These are phyloP conservation scores for Sphagnurus paluster DNA, from an alignment of 1,284 basidiomycete species.

Conservation along the genomic window DNA sequence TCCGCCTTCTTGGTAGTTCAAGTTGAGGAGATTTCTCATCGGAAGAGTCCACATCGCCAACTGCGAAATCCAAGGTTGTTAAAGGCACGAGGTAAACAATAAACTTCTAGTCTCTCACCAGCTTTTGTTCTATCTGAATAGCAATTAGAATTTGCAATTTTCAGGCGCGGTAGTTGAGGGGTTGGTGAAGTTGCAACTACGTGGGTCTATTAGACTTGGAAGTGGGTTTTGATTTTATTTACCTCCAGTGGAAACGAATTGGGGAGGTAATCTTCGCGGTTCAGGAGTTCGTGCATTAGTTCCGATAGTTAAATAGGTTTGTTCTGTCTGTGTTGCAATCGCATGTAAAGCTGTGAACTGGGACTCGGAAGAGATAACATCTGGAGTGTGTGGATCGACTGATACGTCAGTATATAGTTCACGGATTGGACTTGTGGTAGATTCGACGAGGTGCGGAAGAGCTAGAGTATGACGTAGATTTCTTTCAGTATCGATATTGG, in stretches of 20 bases:
- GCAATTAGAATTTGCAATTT: neutral
- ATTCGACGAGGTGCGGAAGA: neutral
- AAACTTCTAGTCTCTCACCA: neutral
- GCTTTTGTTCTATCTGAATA: slow-evolving; percentile 8
- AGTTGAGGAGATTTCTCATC: too few species aligned
- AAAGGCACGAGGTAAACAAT: too few species aligned
- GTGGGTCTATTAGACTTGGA: neutral
- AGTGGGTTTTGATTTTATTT: too few species aligned
- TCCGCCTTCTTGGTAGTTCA: slow-evolving; percentile 9
- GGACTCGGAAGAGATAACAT: too few species aligned
- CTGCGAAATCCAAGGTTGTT: too few species aligned
- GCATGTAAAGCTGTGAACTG: too few species aligned
- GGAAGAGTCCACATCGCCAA: too few species aligned
- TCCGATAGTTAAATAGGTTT: too few species aligned
- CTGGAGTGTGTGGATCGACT: too few species aligned
- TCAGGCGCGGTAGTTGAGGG: neutral
- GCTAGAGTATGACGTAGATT: neutral
- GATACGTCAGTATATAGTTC: slow-evolving; percentile 6
- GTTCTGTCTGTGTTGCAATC: too few species aligned
- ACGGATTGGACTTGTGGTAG: slow-evolving; percentile 1
- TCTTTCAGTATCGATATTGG: neutral
- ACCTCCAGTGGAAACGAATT: slow-evolving; percentile 2
- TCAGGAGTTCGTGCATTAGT: neutral
- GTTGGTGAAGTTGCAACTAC: slow-evolving; percentile 4
- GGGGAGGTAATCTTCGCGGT: neutral